Evolutionary conservation across 768 basidiomycete genomes (phyloP), one percentile per base, ranked within the genome.

Genomic region (Termitomyces sp.): DNA sequence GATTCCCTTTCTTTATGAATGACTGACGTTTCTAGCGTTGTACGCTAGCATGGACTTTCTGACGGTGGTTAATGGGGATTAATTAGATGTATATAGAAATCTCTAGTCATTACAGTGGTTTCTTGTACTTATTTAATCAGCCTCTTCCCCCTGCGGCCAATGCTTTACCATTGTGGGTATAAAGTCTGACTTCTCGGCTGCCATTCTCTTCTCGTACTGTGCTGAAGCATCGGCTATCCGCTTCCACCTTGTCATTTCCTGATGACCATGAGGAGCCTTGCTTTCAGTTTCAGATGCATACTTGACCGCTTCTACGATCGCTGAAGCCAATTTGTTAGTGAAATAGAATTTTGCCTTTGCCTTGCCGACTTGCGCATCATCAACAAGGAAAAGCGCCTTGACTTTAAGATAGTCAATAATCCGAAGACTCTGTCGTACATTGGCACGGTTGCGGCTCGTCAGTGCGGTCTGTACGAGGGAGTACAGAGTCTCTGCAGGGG

Each of bases 401-500:
- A 74, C 68, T 39, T 79, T 77, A 46, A 85, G 68, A 63, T 79
- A 69, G 59, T 77, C 69, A 8, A 83, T 66, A 5, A 92, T 80
- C 37, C 88, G 80, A 55, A 90, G 63, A 57, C 78, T 80, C 63
- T 89, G 86, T 24, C 82, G 79, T 64, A 82, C 72, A 63, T 83
- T 73, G 32, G 78, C 77, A 14, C 69, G 67, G 59, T 82, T 79
- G 24, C 74, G 72, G 22, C 79, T 80, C 13, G 74, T 75, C 43
- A 83, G 63, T n/a, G 89, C 86, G 1, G 82, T 78, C 24, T 82
- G 81, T 55, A 85, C 66, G 61, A 91, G 71, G 46, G 71, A 73
- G 47, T 83, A 82, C 70, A 87, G 74, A 29, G 77, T 78, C 60
- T 83, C 81, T 10, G 78, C 74, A 41, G 79, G 76, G 18, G 83